Conservation (phyloP, 768 basidiomycete species). For the Lactarius pseudohatsudake region DNA sequence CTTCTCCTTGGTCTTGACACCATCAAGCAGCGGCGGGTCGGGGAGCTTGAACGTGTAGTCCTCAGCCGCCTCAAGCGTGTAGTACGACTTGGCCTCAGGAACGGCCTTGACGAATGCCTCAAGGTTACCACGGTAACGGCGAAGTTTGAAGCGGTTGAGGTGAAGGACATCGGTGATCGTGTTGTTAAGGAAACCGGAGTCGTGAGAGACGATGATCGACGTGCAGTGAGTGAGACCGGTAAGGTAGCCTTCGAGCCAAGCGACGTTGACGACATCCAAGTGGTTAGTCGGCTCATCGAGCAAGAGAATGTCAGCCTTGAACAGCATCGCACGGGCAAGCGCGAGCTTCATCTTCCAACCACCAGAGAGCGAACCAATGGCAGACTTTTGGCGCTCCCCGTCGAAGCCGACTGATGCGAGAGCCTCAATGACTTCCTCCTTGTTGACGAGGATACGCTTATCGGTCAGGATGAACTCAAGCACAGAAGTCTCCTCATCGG, state of each 20-base stretch:
- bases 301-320: conserved; percentile 95
- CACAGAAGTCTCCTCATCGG: conserved; percentile 88
- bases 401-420: conserved; percentile 91
- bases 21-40: conserved; percentile 93
- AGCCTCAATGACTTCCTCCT: conserved; percentile 74
- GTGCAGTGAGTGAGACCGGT: conserved; percentile 86
- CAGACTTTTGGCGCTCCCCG: conserved; percentile 78
- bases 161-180: conserved; percentile 97
- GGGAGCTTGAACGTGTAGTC: conserved; percentile 99
- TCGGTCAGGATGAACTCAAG: conserved; percentile 85
- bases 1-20: conserved; percentile 99
- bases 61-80: conserved; percentile 91
- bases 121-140: conserved; percentile 93
- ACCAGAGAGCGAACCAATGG: conserved; percentile 91
- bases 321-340: conserved; percentile 93
- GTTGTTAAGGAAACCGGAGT: conserved; percentile 96
- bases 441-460: conserved; percentile 70
- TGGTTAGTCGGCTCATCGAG: conserved; percentile 98
- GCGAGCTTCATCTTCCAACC: conserved; percentile 99
- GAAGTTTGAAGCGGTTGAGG: conserved; percentile 97
- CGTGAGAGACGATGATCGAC: conserved; percentile 98
- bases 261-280: conserved; percentile 95
- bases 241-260: conserved; percentile 96
- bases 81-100: conserved; percentile 97
- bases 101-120: conserved; percentile 92